A percentile compares a stretch with the other conserved stretches of the same genome.
Conservation (phyloP, 2,329 filamentous ascomycete genomes). For the Colletotrichum sp. region DNA sequence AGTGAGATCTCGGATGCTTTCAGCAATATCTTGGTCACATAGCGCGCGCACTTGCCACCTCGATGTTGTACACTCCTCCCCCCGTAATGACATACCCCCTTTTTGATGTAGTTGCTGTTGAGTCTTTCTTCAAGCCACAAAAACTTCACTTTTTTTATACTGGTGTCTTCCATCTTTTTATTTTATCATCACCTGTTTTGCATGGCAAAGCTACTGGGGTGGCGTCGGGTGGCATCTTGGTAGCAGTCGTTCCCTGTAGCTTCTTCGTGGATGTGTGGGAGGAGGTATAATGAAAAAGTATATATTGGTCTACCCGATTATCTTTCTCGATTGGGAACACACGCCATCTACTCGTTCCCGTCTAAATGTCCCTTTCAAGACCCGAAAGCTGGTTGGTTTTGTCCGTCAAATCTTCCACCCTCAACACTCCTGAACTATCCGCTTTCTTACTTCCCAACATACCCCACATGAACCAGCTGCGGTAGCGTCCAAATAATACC, state of each 20-base stretch:
- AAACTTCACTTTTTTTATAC: not conserved
- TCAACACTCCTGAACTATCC: too few relatives aligned
- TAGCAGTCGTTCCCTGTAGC: conserved; percentile 7
- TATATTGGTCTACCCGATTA: not conserved
- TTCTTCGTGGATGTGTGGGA: not conserved
- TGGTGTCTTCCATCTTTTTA: not conserved
- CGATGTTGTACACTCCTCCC: not conserved
- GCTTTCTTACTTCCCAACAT: too few relatives aligned
- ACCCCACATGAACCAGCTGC: too few relatives aligned
- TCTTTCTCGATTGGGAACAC: too few relatives aligned
- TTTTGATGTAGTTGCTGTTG: not conserved
- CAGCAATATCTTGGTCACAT: conserved; percentile 58
- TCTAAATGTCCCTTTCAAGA: too few relatives aligned
- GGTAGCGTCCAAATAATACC: too few relatives aligned
- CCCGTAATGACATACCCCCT: conserved; percentile 14
- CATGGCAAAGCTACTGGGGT: conserved; percentile 11
- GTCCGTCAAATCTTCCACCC: too few relatives aligned
- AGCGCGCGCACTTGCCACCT: not conserved
- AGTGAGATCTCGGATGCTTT: conserved; percentile 61
- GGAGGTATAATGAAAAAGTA: conserved; percentile 2
- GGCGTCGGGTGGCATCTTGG: conserved; percentile 15
- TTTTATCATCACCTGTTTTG: not conserved
- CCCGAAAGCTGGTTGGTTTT: too few relatives aligned
- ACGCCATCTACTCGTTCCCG: too few relatives aligned
- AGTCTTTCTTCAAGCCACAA: not conserved